Evolutionary conservation across 306 rosid genomes (phyloP), one percentile per base, ranked within the genome.

Genomic region (Prunus armeniaca): DNA sequence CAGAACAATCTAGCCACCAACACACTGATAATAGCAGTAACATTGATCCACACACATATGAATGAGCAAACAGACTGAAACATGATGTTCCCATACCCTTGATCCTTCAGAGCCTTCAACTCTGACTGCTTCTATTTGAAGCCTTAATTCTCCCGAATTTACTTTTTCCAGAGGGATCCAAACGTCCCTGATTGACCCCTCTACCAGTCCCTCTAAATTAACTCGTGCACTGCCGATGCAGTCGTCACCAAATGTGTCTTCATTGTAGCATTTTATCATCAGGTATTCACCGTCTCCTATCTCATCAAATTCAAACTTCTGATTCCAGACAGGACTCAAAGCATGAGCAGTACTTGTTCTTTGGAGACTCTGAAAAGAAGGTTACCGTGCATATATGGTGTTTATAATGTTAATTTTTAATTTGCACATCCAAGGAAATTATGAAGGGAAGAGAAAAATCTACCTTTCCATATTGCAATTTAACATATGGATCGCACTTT

Each of bases 151-250:
- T 81, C 99, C 99, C 1, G 97, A 96, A 63, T 84, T 93, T 72
- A 86, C 98, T 85, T 89, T 85, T 82, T 96, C 99, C 45, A 96
- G 93, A 72, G 99, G 99, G 43, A 96, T 72, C 97, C 99, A 96
- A 24, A 91, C 96, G 79, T 96, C 97, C 92, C 93, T 77, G 74
- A 72, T 60, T 0, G 79, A 82, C 27, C 96, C 96, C 6, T 89
- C 98, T 18, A 61, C 74, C 46, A 96, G 82, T 57, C 99, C 99
- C 90, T 96, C 99, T 86, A 96, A 83, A 87, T 92, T 96, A 63
- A 96, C 99, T 38, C 96, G 86, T 9, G 99, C 98, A 76, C 83
- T 88, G 58, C 99, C 99, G 6, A 96, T 88, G 84, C 74, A 86
- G 72, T 92, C 96, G 28, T 96, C 99, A 41, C 90, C 87, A 25